phyloP scores from a whole-genome alignment of 768 basidiomycete species.

The Boletus speciosus region DNA sequence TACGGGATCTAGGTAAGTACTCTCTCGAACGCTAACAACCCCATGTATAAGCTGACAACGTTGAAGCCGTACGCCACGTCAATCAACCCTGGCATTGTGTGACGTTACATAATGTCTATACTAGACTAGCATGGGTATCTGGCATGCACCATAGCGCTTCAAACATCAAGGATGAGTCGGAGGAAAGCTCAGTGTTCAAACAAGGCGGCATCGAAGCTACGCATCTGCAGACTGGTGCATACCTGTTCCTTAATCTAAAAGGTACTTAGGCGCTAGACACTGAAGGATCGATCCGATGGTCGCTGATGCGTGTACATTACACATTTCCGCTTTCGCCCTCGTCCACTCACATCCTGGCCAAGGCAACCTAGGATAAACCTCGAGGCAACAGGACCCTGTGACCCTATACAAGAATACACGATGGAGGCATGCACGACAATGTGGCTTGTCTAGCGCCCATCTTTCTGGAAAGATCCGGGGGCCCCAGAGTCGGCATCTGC shows the following conservation, averaged over 20 bases:
- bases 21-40: neutral
- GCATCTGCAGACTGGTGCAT: neutral
- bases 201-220: neutral
- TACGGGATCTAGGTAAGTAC: neutral
- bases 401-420: neutral
- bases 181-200: neutral
- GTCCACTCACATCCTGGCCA: neutral
- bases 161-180: neutral
- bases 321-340: neutral
- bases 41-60: neutral
- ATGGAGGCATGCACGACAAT: too few relatives aligned
- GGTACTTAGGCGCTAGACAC: neutral
- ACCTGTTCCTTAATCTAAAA: too few relatives aligned
- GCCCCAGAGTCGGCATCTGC: neutral
- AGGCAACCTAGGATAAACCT: neutral
- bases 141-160: neutral
- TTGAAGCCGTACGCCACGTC: neutral
- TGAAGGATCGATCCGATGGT: too few relatives aligned
- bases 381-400: neutral
- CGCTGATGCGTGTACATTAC: neutral
- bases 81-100: neutral
- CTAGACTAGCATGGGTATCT: neutral
- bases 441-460: neutral
- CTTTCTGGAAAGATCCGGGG: neutral
- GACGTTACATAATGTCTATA: neutral